A percentile compares a stretch with the other conserved stretches of the same genome.
Conservation (phyloP, 495 filamentous ascomycete genomes). For the Letharia lupina region DNA sequence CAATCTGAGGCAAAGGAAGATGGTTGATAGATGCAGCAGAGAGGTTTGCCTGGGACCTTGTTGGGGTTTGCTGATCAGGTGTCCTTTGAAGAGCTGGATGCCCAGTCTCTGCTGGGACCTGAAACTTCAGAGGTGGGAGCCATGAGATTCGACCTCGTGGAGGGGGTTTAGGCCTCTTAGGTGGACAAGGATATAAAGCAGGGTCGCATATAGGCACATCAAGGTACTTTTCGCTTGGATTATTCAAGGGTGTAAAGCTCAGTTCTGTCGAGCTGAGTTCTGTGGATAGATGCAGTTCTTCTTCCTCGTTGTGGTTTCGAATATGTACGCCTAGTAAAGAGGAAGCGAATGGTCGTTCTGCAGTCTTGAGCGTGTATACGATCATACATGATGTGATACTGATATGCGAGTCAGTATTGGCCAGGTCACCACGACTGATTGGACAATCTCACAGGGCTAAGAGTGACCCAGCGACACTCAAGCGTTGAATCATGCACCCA, state of each 20-base stretch:
- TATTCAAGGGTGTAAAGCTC: conserved; percentile 2
- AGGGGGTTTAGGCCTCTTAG: conserved; percentile 11
- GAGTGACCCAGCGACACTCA: conserved; percentile 15
- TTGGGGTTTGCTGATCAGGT: background rate
- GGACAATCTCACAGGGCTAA: conserved; percentile 8
- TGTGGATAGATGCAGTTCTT: conserved; percentile 16
- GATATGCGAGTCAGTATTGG: background rate
- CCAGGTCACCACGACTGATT: background rate
- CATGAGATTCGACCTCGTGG: conserved; percentile 12
- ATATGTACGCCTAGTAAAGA: conserved; percentile 12
- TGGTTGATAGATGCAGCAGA: background rate
- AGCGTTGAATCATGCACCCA: conserved; percentile 16
- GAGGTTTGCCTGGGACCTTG: conserved; percentile 8
- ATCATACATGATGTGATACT: conserved; percentile 13
- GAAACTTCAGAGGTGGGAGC: conserved; percentile 21
- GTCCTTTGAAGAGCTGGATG: conserved; percentile 7
- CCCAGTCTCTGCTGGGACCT: conserved; percentile 5
- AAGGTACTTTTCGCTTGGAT: conserved; percentile 10
- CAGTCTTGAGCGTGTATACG: conserved; percentile 6
- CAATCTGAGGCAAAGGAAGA: background rate
- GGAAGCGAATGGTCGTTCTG: conserved; percentile 18
- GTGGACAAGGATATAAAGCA: background rate
- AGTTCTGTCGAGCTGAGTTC: conserved; percentile 10
- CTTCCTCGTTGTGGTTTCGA: background rate
- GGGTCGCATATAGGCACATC: conserved; percentile 8